These are phyloP conservation scores for Malassezia arunalokei DNA, from an alignment of 1,284 basidiomycete genomes.

Conservation along the genomic window DNA sequence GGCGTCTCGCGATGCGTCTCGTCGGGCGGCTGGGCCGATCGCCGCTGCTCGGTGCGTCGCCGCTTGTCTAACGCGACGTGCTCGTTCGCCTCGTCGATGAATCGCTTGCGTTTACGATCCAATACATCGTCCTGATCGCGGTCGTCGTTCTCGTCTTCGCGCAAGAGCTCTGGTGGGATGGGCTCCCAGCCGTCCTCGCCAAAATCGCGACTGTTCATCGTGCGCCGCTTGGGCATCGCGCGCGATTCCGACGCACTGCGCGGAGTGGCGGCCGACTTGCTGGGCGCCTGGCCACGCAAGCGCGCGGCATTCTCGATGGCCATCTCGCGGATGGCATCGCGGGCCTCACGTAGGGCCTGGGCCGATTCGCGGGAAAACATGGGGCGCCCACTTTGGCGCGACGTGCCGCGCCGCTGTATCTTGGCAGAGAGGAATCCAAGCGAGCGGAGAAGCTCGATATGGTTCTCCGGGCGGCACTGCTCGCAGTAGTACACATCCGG, in stretches of 20 bases:
- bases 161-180: slow-evolving; percentile 47
- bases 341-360: slow-evolving; percentile 39
- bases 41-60: slow-evolving; percentile 25
- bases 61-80: slow-evolving; percentile 23
- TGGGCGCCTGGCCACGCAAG: slow-evolving; percentile 19
- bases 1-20: slow-evolving; percentile 5
- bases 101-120: slow-evolving; percentile 12
- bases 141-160: slow-evolving; percentile 49
- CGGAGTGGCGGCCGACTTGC: background rate
- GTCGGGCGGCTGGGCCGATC: slow-evolving; percentile 10
- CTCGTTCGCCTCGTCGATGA: background rate
- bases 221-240: slow-evolving; percentile 49
- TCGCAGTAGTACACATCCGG: slow-evolving; percentile 70
- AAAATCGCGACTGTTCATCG: slow-evolving; percentile 91
- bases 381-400: slow-evolving; percentile 7
- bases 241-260: background rate
- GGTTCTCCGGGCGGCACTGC: slow-evolving; percentile 75
- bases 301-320: slow-evolving; percentile 37
- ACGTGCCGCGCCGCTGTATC: slow-evolving; percentile 26
- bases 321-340: slow-evolving; percentile 35
- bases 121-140: slow-evolving; percentile 39
- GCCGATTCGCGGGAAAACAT: slow-evolving; percentile 22
- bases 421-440: slow-evolving; percentile 32
- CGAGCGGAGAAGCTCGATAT: slow-evolving; percentile 48
- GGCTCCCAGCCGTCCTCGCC: slow-evolving; percentile 80